Evolutionary conservation across 306 rosid genomes (phyloP), one percentile per base, ranked within the genome.

Genomic region (Rosa multiflora): DNA sequence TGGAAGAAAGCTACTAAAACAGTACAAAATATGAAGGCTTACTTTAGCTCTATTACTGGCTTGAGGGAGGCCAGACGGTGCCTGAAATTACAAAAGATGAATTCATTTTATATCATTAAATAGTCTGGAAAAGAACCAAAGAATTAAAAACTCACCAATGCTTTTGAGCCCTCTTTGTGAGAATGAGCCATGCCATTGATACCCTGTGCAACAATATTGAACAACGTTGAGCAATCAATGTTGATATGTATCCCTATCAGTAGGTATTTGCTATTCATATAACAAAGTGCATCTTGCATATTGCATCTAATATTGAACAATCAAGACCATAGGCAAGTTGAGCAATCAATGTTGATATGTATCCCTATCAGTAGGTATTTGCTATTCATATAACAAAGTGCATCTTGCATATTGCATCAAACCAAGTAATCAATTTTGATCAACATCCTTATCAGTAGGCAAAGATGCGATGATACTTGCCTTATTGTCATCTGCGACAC

Each of bases 21-120:
- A 29, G 40, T 13, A 74, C 42, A 39, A 53, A 18, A 37, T 0
- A 29, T 12, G 49, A 47, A 13, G 39, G 47, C 85, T 71, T 83
- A 92, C 94, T 86, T 86, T 88, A 52, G 80, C 82, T 88, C 98
- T 87, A 76, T 80, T 77, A 84, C 76, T 84, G 42, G 74, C 82
- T 78, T 66, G 70, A 58, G 69, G 68, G 48, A 87, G 42, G 56
- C 76, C 71, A 18, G 85, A 48, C 18, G 77, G 59, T 29, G 32
- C 86, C 97, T 93, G 89, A 86, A 84, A 80, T 73, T 68, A 77
- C 58, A 78, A 83, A 75, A 46, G 63, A 70, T 70, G 7, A 56
- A 73, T 79, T 7, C 23, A 75, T 32, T 14, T 61, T 35, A 42
- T 59, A 75, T 64, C 42, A 46, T 61, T 21, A 48, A 74, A 23